Evolutionary conservation across 2,329 filamentous ascomycete species (phyloP), one percentile per base, ranked within the genome.

Genomic region (Hypoxylon sp.): DNA sequence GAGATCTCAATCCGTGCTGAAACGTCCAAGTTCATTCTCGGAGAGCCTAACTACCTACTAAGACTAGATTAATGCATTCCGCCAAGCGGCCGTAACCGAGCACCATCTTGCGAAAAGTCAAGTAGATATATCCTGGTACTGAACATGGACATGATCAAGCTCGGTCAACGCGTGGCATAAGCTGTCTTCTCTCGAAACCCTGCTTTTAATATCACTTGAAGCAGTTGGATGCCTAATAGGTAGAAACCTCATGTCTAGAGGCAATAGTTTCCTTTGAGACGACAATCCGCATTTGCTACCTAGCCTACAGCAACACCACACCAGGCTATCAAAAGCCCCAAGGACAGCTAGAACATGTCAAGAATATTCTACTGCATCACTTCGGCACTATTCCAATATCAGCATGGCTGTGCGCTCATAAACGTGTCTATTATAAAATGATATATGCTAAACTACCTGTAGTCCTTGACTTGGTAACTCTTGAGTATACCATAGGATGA

Each of bases 1-100:
- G 62, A 65, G 28, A 50, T 62, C 32, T 65, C 36, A 51, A 41
- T 51, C 51, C 28, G 48, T 13, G 38, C 58, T 65, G 52, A 59
- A 65, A 59, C 53, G 30, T 38, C 43, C 41, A 59, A 30, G 23
- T 4, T 43, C n/a, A n/a, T 41, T 10, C 13, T 64, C 41, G 25
- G 30, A 25, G 46, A 10, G 28, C 38, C 60, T 53, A 52, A 28
- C 50, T 51, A 56, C 21, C 23, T 17, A 51, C 23, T 17, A 51
- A 51, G 41, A 55, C 49, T 34, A 41, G 41, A 36, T 63, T 36
- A 46, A 65, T 53, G 58, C 38, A 30, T 11, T 52, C 11, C 41
- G 30, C 36, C 21, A 23, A 23, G 13, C 32, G 32, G 32, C 5
- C 17, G 45, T 57, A 38, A 51, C 41, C 45, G 28, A 51, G 2